phyloP scores from a whole-genome alignment of 306 rosid genomes.

The Vicia faba region DNA sequence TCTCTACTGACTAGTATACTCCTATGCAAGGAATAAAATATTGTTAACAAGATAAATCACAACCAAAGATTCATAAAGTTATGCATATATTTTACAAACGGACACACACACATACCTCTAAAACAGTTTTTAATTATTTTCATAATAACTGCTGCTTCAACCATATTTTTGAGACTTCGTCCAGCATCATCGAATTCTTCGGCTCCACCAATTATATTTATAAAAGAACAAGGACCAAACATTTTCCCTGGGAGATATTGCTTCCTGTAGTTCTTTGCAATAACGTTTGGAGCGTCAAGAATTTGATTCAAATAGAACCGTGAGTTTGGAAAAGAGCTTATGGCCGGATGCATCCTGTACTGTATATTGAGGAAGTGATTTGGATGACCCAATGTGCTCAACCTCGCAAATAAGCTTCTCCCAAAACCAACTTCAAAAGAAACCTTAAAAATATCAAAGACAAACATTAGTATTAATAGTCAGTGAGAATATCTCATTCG shows the following conservation, averaged over 20 bases:
- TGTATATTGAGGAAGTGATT: conserved; percentile 66
- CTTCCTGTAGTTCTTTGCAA: conserved; percentile 45
- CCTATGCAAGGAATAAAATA: neutral
- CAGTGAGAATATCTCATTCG: neutral
- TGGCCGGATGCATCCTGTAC: conserved; percentile 85
- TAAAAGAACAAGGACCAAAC: conserved; percentile 79
- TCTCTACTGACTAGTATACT: neutral
- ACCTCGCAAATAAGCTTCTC: conserved; percentile 77
- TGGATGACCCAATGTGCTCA: conserved; percentile 49
- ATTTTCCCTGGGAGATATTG: conserved; percentile 57
- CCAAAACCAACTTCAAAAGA: conserved; percentile 62
- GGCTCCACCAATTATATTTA: conserved; percentile 65
- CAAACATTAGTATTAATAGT: conserved; percentile 2
- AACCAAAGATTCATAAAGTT: neutral
- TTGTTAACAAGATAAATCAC: conserved; percentile 9
- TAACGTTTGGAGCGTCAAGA: conserved; percentile 59
- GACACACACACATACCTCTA: conserved; percentile 48
- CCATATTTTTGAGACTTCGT: conserved; percentile 66
- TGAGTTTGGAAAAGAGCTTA: conserved; percentile 71
- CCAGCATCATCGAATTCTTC: conserved; percentile 75
- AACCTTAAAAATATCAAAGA: conserved; percentile 43
- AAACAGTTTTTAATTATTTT: conserved; percentile 54
- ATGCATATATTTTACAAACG: neutral
- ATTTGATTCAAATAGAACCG: conserved; percentile 56
- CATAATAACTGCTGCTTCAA: conserved; percentile 65